Conservation (phyloP, 2,329 filamentous ascomycete genomes). For the Sclerotinia trifoliorum region DNA sequence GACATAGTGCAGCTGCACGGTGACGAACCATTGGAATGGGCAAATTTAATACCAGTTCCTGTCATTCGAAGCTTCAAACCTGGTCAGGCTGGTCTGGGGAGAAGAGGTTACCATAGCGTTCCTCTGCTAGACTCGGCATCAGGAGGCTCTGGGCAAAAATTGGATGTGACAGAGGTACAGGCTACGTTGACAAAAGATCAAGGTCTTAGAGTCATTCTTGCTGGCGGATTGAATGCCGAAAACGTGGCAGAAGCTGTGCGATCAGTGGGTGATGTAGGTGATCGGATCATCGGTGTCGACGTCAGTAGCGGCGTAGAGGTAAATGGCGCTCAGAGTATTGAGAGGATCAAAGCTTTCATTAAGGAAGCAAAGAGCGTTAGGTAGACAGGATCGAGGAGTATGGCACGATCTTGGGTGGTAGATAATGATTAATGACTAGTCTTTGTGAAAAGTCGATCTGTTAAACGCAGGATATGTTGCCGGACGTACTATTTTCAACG, state of each 20-base stretch:
- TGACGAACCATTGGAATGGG: conserved; percentile 89
- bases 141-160: conserved; percentile 74
- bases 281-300: conserved; percentile 77
- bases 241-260: conserved; percentile 71
- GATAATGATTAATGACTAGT: conserved; percentile 7
- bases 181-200: conserved; percentile 63
- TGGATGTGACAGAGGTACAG: conserved; percentile 71
- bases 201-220: conserved; percentile 74
- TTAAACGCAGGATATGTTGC: background rate
- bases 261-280: conserved; percentile 57
- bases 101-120: conserved; percentile 77
- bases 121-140: conserved; percentile 84
- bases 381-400: conserved; percentile 22
- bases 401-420: background rate
- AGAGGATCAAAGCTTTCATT: conserved; percentile 80
- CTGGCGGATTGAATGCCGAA: conserved; percentile 77
- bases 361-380: conserved; percentile 61
- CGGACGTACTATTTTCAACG: background rate
- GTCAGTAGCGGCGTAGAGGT: conserved; percentile 93
- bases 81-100: conserved; percentile 58
- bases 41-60: conserved; percentile 81
- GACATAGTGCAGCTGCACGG: conserved; percentile 94
- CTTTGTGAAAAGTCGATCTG: background rate
- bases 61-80: conserved; percentile 86
- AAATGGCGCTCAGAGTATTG: conserved; percentile 74